Evolutionary conservation across 495 filamentous ascomycete genomes (phyloP), one percentile per base, ranked within the genome.

Genomic region (Penicillium argentinense): DNA sequence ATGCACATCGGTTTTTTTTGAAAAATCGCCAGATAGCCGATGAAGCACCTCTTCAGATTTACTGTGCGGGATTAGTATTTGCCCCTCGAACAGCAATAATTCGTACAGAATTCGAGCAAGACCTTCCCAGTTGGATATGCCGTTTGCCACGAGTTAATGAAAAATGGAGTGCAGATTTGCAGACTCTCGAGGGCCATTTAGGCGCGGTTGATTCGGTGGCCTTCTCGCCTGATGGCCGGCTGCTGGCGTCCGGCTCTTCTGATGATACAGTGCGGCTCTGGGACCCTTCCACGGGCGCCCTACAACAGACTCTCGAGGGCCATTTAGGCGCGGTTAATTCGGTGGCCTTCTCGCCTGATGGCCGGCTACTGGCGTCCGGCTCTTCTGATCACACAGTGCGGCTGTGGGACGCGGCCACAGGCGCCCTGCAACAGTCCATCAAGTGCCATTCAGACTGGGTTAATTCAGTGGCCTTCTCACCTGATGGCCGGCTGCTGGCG

Each of bases 1-100:
- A 75, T 57, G 63, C 55, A 37, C 60, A 43, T 33, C 61, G 68
- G 25, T 75, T 74, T 51, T 32, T 64, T 27, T 51, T 68, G 17
- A 51, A 47, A 27, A 57, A 58, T 47, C 50, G 14, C 55, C 63
- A 49, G 47, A 73, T 32, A 61, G 70, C 49, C 24, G 59, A 49
- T 64, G 63, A 51, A 56, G 52, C 49, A 16, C 48, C 47, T 2
- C 49, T 60, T 42, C 45, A 60, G 30, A 25, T 60, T 38, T 60
- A 60, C 46, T 57, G 38, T 23, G 46, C 59, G 22, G 64, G 58
- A 18, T 53, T 74, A 9, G 24, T 69, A 11, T 76, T 74, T 57
- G 45, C 56, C 11, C 71, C 62, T 39, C 40, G 43, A 44, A 60
- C 24, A 18, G 62, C 59, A 43, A 53, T 65, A 33, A 50, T 69